A percentile compares a stretch with the other conserved stretches of the same genome.
These are phyloP conservation scores for Dioszegia aurantiaca DNA, from an alignment of 768 basidiomycete species.

Conservation along the genomic window DNA sequence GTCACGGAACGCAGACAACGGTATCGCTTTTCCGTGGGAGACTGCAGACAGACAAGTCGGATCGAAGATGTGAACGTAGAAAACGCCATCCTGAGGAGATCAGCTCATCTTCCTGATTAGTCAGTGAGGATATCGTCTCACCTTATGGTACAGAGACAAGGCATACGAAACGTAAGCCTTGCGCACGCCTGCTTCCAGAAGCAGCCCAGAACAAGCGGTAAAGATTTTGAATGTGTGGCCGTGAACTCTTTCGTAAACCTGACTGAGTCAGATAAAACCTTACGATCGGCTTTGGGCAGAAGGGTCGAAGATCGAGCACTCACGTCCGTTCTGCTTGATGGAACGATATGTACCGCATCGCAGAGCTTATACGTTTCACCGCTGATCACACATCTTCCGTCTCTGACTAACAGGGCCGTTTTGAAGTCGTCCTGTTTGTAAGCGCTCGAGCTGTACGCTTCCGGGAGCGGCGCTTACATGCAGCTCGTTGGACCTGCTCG, in stretches of 20 bases:
- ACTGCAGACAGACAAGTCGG: not conserved
- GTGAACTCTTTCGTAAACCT: not conserved
- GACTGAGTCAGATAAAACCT: not conserved
- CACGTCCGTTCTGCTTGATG: not conserved
- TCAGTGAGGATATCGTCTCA: not conserved
- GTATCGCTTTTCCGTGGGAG: conserved; percentile 5
- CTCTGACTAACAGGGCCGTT: not conserved
- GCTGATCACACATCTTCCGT: not conserved
- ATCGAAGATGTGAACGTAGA: conserved; percentile 13
- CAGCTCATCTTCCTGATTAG: too few relatives aligned
- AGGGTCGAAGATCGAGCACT: too few relatives aligned
- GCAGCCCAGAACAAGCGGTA: too few relatives aligned
- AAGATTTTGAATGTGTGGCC: not conserved
- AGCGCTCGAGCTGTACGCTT: not conserved
- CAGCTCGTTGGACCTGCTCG: not conserved
- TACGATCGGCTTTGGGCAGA: not conserved
- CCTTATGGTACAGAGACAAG: conserved; percentile 7
- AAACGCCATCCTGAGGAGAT: not conserved
- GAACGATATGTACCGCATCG: conserved; percentile 2
- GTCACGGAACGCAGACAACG: not conserved
- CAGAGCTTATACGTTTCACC: not conserved
- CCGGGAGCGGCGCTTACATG: not conserved
- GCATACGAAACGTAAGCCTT: not conserved
- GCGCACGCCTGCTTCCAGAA: too few relatives aligned
- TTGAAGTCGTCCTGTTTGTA: not conserved